A percentile compares a stretch with the other conserved stretches of the same genome.
Conservation (phyloP, 345 rosid species). For the Salix suchowensis region DNA sequence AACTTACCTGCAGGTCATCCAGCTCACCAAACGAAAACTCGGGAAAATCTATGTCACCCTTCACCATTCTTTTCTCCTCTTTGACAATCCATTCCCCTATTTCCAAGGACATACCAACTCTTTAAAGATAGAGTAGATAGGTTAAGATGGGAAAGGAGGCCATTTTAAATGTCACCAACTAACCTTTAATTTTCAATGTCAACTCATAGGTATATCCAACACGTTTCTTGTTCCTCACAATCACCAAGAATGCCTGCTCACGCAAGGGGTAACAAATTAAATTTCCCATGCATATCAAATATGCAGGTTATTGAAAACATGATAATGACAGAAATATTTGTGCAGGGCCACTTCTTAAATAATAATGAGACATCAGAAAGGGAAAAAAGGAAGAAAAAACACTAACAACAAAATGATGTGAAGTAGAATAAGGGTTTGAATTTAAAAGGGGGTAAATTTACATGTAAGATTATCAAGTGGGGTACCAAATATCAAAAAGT, state of each 20-base stretch:
- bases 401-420: not conserved
- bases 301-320: not conserved
- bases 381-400: not conserved
- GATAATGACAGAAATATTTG: not conserved
- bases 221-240: conserved; percentile 83
- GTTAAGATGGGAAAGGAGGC: not conserved
- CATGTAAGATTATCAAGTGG: not conserved
- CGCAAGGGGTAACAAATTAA: not conserved
- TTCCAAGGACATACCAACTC: conserved; percentile 1
- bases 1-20: conserved; percentile 79
- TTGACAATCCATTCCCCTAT: conserved; percentile 76
- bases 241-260: conserved; percentile 82
- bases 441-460: not conserved
- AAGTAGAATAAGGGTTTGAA: not conserved
- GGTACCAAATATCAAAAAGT: not conserved
- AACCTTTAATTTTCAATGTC: conserved; percentile 71
- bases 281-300: not conserved
- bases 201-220: conserved; percentile 85
- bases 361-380: not conserved
- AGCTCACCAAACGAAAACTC: conserved; percentile 95
- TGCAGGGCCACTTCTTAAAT: not conserved
- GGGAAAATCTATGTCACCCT: conserved; percentile 62
- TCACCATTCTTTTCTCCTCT: conserved; percentile 57
- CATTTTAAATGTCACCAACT: not conserved
- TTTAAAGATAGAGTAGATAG: not conserved